Base-by-base conservation (phyloP, 2,329 filamentous ascomycete species). In the Epichloe sibirici region DNA sequence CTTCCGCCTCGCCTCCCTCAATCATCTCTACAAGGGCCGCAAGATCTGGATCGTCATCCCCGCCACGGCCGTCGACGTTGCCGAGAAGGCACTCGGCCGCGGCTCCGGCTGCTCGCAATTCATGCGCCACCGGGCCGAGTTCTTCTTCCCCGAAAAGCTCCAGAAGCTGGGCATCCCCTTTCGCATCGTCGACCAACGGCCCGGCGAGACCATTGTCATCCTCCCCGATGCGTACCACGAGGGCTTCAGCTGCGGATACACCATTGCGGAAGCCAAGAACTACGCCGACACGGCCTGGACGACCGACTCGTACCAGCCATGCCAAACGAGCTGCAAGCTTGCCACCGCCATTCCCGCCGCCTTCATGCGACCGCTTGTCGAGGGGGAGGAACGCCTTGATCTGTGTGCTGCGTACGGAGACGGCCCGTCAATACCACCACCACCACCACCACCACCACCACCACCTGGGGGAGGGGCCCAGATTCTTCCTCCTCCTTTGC, bases 171-270 rank as follows among this genome's bases (percentile, higher is more conserved):
- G 65, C 9, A 67, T 70, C 7, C 68, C 67, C 0, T 67, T 62
- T 52, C 65, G 67, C 11, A 63, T 70, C 49, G 61, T 70, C 49
- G 68, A 70, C 38, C 68, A 70, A 49, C 62, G 66, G 1, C 66
- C 68, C 5, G 68, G 67, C 6, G 68, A 70, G 57, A 70, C 68
- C 8, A 66, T 70, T 39, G 68, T 70, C 39, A 66, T 70, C 45
- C 56, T 70, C 7, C 68, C 68, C 0, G 68, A 70, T 51, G 68
- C 68, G 4, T 70, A 70, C 48, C 68, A 70, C 51, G 66, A 70
- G 53, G 68, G 68, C 2, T 70, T 70, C 54, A 70, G 68, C 57
- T 69, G 67, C n/a, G 68, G 68, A 0, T 70, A 70, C 51, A 70
- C 67, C 39, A 63, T 70, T 45, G 68, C 68, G 3, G 68, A 70